Base-by-base conservation (phyloP, 2,329 filamentous ascomycete species). In the Ceratocystis alfenasii region DNA sequence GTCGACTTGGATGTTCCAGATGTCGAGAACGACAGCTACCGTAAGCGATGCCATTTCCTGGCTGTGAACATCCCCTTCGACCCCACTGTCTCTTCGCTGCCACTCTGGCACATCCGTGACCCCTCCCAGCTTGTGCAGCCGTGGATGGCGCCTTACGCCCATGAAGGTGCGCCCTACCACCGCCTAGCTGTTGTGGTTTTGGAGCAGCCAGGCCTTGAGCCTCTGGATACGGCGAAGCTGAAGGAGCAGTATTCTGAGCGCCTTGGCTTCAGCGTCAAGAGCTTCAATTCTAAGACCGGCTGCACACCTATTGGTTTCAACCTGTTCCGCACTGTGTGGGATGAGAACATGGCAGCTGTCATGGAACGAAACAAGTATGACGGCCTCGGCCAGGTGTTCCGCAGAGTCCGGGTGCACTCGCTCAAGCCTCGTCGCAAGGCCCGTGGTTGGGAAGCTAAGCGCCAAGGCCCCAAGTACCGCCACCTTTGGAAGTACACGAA, bases 141-240 rank as follows among this genome's bases (percentile, higher is more conserved):
- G 1, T 99, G 93, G 90, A 78, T 92, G 28, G 87, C 93, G 0
- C 88, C 94, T 1, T 90, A 88, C 73, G 87, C 90, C 0, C 89
- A 96, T 74, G 95, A 94, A 79, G 94, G 94, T 66, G 83, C 87
- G 1, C 89, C 89, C 1, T 96, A 97, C 77, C 94, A 97, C 76
- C 88, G 94, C 64, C 80, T 97, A 65, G 87, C 87, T 61, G 78
- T 97, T 68, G 88, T 94, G 73, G 78, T 99, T 25, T 79, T 97
- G 62, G 85, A 95, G 77, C 94, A 99, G 76, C 79, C 82, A 63
- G 78, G 84, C 65, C 84, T 81, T 65, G 72, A 81, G 69, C 76
- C 75, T 2, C 73, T 91, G 69, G 84, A 90, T 71, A 76, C 82
- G 30, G 78, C 77, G 48, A 76, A 79, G 67, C 76, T 90, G 55